Base-by-base conservation (phyloP, 2,329 filamentous ascomycete species). In the Colletotrichum sp. region DNA sequence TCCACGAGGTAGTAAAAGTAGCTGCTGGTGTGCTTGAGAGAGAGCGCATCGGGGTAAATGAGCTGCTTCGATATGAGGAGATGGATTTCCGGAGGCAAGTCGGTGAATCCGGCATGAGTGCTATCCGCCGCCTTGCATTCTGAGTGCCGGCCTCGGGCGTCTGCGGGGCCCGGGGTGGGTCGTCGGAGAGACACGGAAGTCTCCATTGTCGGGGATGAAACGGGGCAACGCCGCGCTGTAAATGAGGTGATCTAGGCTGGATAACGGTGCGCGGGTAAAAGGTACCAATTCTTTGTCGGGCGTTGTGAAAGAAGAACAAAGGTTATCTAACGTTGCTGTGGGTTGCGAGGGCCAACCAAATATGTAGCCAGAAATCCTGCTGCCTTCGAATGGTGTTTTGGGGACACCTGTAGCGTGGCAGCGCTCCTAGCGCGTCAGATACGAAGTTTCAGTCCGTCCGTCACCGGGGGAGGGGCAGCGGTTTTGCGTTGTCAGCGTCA, bases 31-130 rank as follows among this genome's bases (percentile, higher is more conserved):
- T 94, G 93, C 80, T 94, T 94, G 18, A 95, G 85, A 0, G 93
- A 93, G 2, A 95, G 87, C 0, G 93, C 93, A 77, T 95, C 93
- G 0, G 93, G 93, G 77, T 95, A 95, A 36, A 89, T 89, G 74
- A 95, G 90, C 70, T 90, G 86, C 13, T 87, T 81, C 36, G 90
- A 86, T 71, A 95, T 92, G 66, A 91, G 87, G 2, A 93, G 82
- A 78, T 94, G 93, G n/a, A 95, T 86, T 79, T 95, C 93, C 1
- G 91, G 86, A 3, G 93, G 93, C 4, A 95, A 85, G 18, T 84
- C 82, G 81, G 88, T 85, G 39, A 93, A 80, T n/a, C 80, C 80
- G 55, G 74, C 67, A 26, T 7, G 39, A 15, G 10, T 8, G 18
- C 15, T 30, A 7, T 55, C 39, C 32, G 30, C 57, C 28, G 70